phyloP scores from a whole-genome alignment of 345 rosid species.

The Eucalyptus viminalis region DNA sequence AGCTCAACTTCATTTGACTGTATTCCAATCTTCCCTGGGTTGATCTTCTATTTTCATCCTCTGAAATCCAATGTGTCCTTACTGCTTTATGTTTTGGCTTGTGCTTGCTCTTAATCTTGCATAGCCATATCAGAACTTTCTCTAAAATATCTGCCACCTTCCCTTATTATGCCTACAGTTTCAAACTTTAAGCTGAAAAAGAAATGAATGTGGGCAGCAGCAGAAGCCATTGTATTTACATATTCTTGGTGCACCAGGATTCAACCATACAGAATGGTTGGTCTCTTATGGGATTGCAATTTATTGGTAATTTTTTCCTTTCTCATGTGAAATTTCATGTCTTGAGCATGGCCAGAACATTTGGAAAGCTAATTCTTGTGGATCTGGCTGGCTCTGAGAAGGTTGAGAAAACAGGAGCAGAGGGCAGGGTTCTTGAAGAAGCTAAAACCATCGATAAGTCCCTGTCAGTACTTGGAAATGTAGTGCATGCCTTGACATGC shows the following conservation, averaged over 20 bases:
- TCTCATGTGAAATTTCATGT: background rate
- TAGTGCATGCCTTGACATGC: too few relatives aligned
- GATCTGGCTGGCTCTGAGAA: slow-evolving; percentile 95
- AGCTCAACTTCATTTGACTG: background rate
- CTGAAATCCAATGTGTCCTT: slow-evolving; percentile 55
- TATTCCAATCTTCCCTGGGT: background rate
- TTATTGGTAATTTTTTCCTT: background rate
- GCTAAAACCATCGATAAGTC: too few relatives aligned
- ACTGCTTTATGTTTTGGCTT: background rate
- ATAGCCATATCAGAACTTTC: background rate
- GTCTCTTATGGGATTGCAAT: background rate
- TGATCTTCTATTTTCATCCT: background rate
- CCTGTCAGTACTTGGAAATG: too few relatives aligned
- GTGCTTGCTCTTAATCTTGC: background rate
- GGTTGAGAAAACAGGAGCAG: slow-evolving; percentile 80
- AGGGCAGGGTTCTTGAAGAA: too few relatives aligned
- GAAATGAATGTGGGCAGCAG: slow-evolving; percentile 95
- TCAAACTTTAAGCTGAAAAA: slow-evolving; percentile 18
- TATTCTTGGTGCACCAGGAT: slow-evolving; percentile 54
- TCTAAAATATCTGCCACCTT: background rate
- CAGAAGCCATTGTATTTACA: slow-evolving; percentile 73
- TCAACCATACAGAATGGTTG: slow-evolving; percentile 13
- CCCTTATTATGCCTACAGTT: background rate
- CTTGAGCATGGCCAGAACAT: slow-evolving; percentile 28
- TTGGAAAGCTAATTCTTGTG: slow-evolving; percentile 65